Evolutionary conservation across 208 protist genomes (phyloP).

Genomic region (Spongospora subterranea): DNA sequence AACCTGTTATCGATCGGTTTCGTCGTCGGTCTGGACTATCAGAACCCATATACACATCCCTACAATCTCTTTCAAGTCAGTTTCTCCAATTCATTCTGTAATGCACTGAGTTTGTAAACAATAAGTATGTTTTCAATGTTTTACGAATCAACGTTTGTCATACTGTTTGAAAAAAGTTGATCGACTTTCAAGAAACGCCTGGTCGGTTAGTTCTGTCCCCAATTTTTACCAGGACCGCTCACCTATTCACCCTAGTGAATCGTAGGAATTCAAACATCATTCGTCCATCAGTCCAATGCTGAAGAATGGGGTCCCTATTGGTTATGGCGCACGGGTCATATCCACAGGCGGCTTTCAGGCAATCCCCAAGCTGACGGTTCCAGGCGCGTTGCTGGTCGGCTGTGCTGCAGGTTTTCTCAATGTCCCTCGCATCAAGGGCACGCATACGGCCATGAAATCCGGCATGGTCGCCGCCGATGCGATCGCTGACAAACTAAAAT

Average conservation of each 20-base stretch:
- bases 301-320: conserved; percentile 85
- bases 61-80: conserved; percentile 92
- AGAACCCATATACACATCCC: conserved; percentile 90
- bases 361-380: conserved; percentile 91
- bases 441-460: conserved; percentile 95
- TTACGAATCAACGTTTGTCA: no score
- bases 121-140: no score
- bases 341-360: conserved; percentile 90
- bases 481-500: conserved; percentile 14
- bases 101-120: no score
- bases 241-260: background rate
- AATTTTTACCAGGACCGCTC: background rate
- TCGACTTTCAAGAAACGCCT: background rate
- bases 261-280: conserved; percentile 74
- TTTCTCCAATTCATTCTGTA: background rate
- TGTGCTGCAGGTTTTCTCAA: conserved; percentile 96
- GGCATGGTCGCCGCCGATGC: conserved; percentile 71
- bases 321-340: conserved; percentile 93
- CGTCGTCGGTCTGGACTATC: conserved; percentile 96
- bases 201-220: background rate
- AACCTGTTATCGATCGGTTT: conserved; percentile 85
- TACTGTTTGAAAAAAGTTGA: background rate
- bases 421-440: conserved; percentile 95
- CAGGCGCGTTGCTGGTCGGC: conserved; percentile 85
- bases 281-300: conserved; percentile 76